Base-by-base conservation (phyloP, 2,329 filamentous ascomycete species). In the Claviceps sp. region DNA sequence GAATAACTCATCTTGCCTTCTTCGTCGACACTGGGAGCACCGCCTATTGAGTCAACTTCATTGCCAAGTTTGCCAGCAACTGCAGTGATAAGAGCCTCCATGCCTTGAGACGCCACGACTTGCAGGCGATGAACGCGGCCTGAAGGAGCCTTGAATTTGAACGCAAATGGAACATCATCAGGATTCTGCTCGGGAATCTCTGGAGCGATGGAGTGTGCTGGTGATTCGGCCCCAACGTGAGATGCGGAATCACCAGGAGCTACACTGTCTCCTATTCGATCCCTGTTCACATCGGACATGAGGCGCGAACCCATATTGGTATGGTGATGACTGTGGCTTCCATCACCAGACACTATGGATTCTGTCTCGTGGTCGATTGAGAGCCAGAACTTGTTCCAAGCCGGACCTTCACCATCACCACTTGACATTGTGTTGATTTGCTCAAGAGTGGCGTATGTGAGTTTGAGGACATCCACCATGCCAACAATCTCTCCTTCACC, bases 311-410 rank as follows among this genome's bases (percentile, higher is more conserved):
- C 80, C 47, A 83, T 73, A 53, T 84, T 82, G 50, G 81, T 62
- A 74, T 81, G 65, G 61, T 73, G 74, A 60, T 82, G 76, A 60
- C 87, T 84, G 62, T 84, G 84, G 62, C 86, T 87, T 48, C 85
- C 87, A 53, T 94, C 89, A 55, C 90, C 93, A 54, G 93, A 98
- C 68, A 97, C 83, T 77, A 95, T 85, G 2, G 93, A 98, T 69
- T 97, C 93, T 14, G 90, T 91, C 67, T 95, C 91, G 61, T 94
- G 82, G 67, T 97, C 81, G 61, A 98, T 83, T 1, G 93, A 97
- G 59, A 97, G 76, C 93, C 93, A 98, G 73, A 98, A 98, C 70
- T 97, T 98, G 74, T 96, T 97, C 93, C 93, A 98, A 6, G 93
- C 93, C 5, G 93, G 93, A 0, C 93, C 93, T 70, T 98, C 93